phyloP scores from a whole-genome alignment of 1,139 yeast genomes.

The Kodamaea derodonti region DNA sequence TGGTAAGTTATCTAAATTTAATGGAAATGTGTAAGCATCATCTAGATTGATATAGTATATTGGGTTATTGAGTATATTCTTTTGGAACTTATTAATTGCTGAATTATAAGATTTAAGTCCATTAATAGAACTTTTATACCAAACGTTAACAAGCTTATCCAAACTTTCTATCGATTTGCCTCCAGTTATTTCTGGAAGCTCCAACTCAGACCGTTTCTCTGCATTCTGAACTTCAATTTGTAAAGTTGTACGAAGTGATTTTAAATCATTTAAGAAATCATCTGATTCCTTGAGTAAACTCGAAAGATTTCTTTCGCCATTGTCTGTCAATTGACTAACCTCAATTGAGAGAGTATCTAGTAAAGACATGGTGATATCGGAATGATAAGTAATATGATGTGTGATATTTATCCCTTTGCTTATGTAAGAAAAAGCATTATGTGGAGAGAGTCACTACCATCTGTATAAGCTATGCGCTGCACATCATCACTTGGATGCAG shows the following conservation, averaged over 20 bases:
- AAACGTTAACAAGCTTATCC: slow-evolving; percentile 15
- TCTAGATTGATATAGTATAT: slow-evolving; percentile 34
- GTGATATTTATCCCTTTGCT: not conserved
- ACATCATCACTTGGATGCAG: too few relatives aligned
- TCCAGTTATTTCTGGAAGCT: not conserved
- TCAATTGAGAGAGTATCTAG: slow-evolving; percentile 29
- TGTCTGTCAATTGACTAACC: slow-evolving; percentile 17
- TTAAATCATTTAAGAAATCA: slow-evolving; percentile 23
- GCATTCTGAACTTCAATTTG: slow-evolving; percentile 14
- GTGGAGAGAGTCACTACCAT: too few relatives aligned
- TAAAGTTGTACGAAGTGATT: slow-evolving; percentile 25
- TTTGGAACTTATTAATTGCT: slow-evolving; percentile 33
- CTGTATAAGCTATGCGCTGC: too few relatives aligned
- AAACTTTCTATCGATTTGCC: slow-evolving; percentile 3
- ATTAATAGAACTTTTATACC: slow-evolving; percentile 38
- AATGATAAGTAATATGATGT: not conserved
- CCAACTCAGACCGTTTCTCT: slow-evolving; percentile 3
- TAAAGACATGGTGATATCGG: slow-evolving; percentile 14
- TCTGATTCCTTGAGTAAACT: slow-evolving; percentile 23
- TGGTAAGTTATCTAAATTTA: slow-evolving; percentile 32
- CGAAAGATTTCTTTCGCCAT: slow-evolving; percentile 22
- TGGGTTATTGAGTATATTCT: slow-evolving; percentile 30
- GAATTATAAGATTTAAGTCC: slow-evolving; percentile 37
- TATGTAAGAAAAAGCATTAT: too few relatives aligned
- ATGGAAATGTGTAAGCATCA: slow-evolving; percentile 43